Conservation (phyloP, 192 early-diverging fungal species). For the Rhizophagus clarus region DNA sequence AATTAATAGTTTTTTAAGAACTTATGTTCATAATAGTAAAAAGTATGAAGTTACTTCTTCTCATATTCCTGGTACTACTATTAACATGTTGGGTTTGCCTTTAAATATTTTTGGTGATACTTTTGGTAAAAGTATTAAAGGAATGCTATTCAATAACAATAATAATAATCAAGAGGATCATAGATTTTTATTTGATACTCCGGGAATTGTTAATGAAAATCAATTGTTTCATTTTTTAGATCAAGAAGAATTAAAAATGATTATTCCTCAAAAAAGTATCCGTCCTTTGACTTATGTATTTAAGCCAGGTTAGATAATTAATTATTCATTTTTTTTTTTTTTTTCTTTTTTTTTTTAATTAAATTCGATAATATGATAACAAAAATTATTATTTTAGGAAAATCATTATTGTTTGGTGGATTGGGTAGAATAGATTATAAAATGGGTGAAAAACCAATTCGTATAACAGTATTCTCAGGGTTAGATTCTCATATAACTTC, state of each 20-base stretch:
- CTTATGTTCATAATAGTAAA: conserved; percentile 45
- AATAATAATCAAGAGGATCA: conserved; percentile 37
- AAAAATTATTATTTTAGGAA: conserved; percentile 21
- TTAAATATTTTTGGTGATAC: conserved; percentile 54
- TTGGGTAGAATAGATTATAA: conserved; percentile 62
- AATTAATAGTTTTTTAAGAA: conserved; percentile 64
- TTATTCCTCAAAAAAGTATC: conserved; percentile 45
- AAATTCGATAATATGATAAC: neutral
- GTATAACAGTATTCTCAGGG: conserved; percentile 56
- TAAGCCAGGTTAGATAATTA: conserved; percentile 38
- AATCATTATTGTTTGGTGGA: conserved; percentile 59
- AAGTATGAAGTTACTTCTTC: conserved; percentile 61
- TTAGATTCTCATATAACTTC: conserved; percentile 61
- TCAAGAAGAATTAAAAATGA: conserved; percentile 53
- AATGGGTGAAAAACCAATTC: conserved; percentile 45
- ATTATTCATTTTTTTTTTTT: neutral
- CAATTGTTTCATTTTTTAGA: conserved; percentile 51
- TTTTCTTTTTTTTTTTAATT: too few species aligned
- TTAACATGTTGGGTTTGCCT: conserved; percentile 61
- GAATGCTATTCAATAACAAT: conserved; percentile 36
- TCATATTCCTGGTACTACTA: conserved; percentile 73
- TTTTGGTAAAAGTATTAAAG: conserved; percentile 32
- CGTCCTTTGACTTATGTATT: conserved; percentile 59
- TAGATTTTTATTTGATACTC: conserved; percentile 61
- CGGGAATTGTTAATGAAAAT: conserved; percentile 62